phyloP scores from a whole-genome alignment of 805 yeast genomes.

The Starmerella kuoi region DNA sequence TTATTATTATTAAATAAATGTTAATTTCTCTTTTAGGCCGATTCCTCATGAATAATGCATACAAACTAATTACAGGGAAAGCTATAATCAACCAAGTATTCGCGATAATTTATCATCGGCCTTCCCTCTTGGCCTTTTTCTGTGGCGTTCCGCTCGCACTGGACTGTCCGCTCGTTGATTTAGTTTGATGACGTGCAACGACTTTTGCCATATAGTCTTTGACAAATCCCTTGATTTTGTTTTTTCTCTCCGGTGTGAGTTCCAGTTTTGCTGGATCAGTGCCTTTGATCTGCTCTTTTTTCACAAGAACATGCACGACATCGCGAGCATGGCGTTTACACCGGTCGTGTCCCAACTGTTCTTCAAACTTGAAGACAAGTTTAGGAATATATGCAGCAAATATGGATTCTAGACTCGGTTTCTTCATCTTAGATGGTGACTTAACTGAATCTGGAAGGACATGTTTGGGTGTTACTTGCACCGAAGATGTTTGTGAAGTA shows the following conservation, averaged over 20 bases:
- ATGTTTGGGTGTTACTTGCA: too few species aligned
- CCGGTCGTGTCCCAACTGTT: constrained; percentile 57
- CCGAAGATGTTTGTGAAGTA: neutral
- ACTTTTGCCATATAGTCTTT: constrained; percentile 27
- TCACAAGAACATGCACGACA: constrained; percentile 51
- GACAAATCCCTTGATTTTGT: constrained; percentile 56
- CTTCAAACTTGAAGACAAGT: constrained; percentile 51
- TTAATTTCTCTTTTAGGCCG: too few species aligned
- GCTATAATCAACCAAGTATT: too few species aligned
- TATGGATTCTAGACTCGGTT: constrained; percentile 9
- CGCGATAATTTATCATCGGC: too few species aligned
- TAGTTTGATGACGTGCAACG: constrained; percentile 16
- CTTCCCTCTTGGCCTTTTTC: too few species aligned
- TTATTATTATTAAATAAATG: too few species aligned
- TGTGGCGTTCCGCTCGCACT: too few species aligned
- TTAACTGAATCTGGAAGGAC: neutral
- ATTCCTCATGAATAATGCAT: too few species aligned
- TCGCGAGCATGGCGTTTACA: constrained; percentile 71
- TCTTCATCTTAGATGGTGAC: neutral
- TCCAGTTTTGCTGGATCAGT: constrained; percentile 33
- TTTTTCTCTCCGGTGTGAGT: constrained; percentile 49
- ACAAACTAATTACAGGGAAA: too few species aligned
- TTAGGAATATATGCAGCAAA: constrained; percentile 76
- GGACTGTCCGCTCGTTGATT: too few species aligned
- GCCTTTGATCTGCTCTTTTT: constrained; percentile 40